A percentile compares a stretch with the other conserved stretches of the same genome.
Conservation (phyloP, 306 rosid genomes). For the Psophocarpus tetragonolobus region DNA sequence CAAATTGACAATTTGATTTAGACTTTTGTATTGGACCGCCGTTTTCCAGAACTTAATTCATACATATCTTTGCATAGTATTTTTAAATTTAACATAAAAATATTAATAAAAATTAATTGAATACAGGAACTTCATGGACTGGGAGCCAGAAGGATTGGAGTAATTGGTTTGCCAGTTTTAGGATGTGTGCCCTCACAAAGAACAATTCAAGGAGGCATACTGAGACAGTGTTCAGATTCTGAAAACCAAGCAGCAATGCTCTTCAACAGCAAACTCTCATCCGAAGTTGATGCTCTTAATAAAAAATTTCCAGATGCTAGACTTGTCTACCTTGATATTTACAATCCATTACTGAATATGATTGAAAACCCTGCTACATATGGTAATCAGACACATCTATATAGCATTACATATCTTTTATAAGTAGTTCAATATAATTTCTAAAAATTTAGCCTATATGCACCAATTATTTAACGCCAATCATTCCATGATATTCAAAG, state of each 20-base stretch:
- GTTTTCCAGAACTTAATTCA: background rate
- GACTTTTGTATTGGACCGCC: background rate
- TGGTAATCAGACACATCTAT: constrained; percentile 44
- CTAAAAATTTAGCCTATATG: background rate
- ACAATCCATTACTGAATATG: constrained; percentile 37
- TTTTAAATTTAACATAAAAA: background rate
- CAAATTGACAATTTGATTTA: background rate
- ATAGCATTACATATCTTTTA: background rate
- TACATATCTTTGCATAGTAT: background rate
- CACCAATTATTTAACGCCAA: background rate
- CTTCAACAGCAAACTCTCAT: constrained; percentile 63
- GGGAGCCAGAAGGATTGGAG: constrained; percentile 75
- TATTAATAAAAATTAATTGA: background rate
- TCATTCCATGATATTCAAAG: background rate
- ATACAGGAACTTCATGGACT: constrained; percentile 58
- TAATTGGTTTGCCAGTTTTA: constrained; percentile 45
- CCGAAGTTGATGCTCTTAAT: constrained; percentile 36
- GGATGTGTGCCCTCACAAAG: constrained; percentile 81
- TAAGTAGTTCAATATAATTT: no score
- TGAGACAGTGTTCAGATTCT: constrained; percentile 45
- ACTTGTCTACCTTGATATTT: constrained; percentile 63
- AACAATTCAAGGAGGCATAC: constrained; percentile 51
- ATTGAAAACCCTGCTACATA: constrained; percentile 51
- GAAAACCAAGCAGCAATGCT: constrained; percentile 57
- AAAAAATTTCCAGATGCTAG: constrained; percentile 45